Percentiles rank a stretch among this genome's conserved stretches.
These are phyloP conservation scores for Macadamia tetraphylla DNA, from an alignment of 164 flowering plant genomes.

Conservation along the genomic window DNA sequence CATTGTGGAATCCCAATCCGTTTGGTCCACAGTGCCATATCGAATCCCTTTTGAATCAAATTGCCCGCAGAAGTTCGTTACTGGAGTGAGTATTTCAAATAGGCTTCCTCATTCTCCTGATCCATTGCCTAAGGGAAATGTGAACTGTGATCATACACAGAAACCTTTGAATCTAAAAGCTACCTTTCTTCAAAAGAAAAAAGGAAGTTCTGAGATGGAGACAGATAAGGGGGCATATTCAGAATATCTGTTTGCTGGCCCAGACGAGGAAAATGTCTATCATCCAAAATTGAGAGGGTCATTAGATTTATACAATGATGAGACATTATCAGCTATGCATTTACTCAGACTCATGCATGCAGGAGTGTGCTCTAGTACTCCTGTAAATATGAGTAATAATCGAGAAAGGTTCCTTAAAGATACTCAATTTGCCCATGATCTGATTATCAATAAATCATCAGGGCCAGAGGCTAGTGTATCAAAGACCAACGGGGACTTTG, in stretches of 20 bases:
- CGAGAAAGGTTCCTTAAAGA: slow-evolving; percentile 19
- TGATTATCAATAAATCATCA: slow-evolving; percentile 21
- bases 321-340: slow-evolving; percentile 61
- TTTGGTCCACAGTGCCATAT: slow-evolving; percentile 24
- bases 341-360: slow-evolving; percentile 67
- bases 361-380: slow-evolving; percentile 24
- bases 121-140: slow-evolving; percentile 13
- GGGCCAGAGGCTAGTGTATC: slow-evolving; percentile 17
- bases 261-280: slow-evolving; percentile 21
- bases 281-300: slow-evolving; percentile 22
- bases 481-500: slow-evolving; percentile 12
- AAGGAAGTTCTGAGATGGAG: slow-evolving; percentile 15
- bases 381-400: slow-evolving; percentile 15
- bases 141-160: slow-evolving; percentile 8
- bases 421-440: slow-evolving; percentile 23
- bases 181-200: slow-evolving; percentile 20
- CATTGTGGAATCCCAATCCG: slow-evolving; percentile 13
- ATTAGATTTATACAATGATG: slow-evolving; percentile 47
- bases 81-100: slow-evolving; percentile 15
- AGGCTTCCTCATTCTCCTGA: slow-evolving; percentile 13
- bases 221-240: slow-evolving; percentile 15
- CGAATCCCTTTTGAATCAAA: slow-evolving; percentile 12
- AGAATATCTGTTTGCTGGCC: slow-evolving; percentile 16
- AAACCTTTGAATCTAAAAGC: slow-evolving; percentile 15
- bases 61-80: slow-evolving; percentile 14